Conservation (phyloP, 768 basidiomycete species). For the Boletus tylopilopsis region DNA sequence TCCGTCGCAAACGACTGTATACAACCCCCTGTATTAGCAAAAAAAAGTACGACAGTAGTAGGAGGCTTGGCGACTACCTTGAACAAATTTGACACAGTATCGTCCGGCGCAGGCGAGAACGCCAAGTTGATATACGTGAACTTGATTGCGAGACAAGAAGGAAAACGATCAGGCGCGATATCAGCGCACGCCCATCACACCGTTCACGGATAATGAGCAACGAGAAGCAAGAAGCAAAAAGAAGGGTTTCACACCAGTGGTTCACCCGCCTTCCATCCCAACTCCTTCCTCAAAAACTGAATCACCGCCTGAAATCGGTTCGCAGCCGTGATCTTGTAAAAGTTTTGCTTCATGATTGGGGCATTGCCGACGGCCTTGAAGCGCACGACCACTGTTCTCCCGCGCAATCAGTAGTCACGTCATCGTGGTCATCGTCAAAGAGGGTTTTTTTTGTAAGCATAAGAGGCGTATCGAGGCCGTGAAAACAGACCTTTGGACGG, state of each 20-base stretch:
- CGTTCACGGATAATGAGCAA: too few species aligned
- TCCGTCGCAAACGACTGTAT: constrained; percentile 80
- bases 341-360: constrained; percentile 98
- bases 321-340: constrained; percentile 94
- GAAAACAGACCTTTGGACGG: constrained; percentile 58
- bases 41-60: neutral
- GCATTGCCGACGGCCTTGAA: constrained; percentile 98
- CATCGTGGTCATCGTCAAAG: neutral
- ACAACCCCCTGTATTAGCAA: neutral
- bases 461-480: neutral
- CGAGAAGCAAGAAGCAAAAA: neutral
- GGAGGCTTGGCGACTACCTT: constrained; percentile 40
- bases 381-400: constrained; percentile 76
- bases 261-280: constrained; percentile 83
- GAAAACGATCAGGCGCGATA: constrained; percentile 17
- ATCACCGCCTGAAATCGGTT: constrained; percentile 96
- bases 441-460: too few species aligned
- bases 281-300: constrained; percentile 84
- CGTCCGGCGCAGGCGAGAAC: constrained; percentile 75
- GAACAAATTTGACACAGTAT: constrained; percentile 67
- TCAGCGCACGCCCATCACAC: constrained; percentile 1
- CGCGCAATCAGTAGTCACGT: too few species aligned
- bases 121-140: constrained; percentile 79
- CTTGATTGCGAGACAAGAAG: constrained; percentile 21
- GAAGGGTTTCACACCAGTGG: constrained; percentile 57